Evolutionary conservation across 805 yeast species (phyloP).

Genomic region (Grigorovia humatica): DNA sequence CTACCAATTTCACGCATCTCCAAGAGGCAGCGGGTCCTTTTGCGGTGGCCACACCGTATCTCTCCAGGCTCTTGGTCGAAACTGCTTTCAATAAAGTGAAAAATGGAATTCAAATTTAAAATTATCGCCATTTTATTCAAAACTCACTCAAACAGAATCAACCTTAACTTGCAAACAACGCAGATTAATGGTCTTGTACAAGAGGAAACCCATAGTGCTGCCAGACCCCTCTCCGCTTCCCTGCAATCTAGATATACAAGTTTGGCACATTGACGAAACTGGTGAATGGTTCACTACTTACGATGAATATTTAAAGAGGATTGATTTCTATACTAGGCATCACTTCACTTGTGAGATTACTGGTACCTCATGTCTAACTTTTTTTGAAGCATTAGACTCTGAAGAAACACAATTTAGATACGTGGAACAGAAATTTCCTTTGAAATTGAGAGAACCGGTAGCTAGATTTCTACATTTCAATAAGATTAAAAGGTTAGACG

Average conservation of each 20-base stretch:
- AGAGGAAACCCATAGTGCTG: conserved; percentile 57
- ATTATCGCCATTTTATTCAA: too few species aligned
- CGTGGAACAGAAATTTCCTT: conserved; percentile 80
- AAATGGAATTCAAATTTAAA: background rate
- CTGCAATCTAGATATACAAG: conserved; percentile 44
- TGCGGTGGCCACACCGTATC: too few species aligned
- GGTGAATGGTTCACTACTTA: conserved; percentile 79
- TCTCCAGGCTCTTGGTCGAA: background rate
- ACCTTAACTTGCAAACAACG: background rate
- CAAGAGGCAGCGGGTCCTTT: too few species aligned
- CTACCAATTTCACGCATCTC: too few species aligned
- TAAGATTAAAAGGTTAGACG: conserved; percentile 70
- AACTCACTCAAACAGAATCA: background rate
- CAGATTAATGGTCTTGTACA: conserved; percentile 53
- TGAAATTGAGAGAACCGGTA: conserved; percentile 86
- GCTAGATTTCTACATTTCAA: conserved; percentile 76
- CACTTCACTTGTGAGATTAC: conserved; percentile 94
- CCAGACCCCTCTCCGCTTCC: conserved; percentile 52
- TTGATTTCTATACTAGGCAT: conserved; percentile 62
- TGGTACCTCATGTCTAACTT: conserved; percentile 85
- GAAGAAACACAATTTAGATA: conserved; percentile 54
- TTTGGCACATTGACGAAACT: conserved; percentile 76
- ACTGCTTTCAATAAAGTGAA: too few species aligned
- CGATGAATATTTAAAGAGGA: conserved; percentile 59
- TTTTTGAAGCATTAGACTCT: conserved; percentile 74